Percentiles rank a stretch among this genome's conserved stretches.
Evolutionary conservation across 345 rosid genomes (phyloP).

Genomic region (Euphorbia lathyris): DNA sequence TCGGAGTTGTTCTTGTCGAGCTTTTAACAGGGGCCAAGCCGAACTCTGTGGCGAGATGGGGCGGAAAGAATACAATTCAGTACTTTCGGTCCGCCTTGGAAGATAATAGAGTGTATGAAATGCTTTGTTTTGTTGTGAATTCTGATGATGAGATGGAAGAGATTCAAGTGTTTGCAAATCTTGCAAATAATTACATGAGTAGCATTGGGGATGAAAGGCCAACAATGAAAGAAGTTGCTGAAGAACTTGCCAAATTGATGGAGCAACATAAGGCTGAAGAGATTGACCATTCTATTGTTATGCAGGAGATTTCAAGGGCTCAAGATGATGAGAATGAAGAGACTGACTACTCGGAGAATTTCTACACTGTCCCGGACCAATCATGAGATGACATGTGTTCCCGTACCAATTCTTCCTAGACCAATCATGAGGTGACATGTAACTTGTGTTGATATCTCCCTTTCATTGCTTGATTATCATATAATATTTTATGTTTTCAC

Average conservation of each 20-base stretch:
- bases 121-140: conserved; percentile 1
- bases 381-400: too few species aligned
- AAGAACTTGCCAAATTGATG: conserved; percentile 12
- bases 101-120: not conserved
- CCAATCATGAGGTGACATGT: too few species aligned
- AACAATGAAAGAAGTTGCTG: conserved; percentile 13
- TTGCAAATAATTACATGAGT: conserved; percentile 13
- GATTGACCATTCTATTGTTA: not conserved
- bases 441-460: too few species aligned
- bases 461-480: too few species aligned
- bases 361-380: too few species aligned
- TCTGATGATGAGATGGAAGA: conserved; percentile 18
- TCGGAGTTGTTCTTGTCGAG: conserved; percentile 34
- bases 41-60: not conserved
- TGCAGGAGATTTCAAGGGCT: too few species aligned
- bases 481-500: too few species aligned
- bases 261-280: not conserved
- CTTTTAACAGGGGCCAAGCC: conserved; percentile 30
- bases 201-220: conserved; percentile 10
- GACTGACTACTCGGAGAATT: too few species aligned
- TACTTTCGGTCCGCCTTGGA: conserved; percentile 19
- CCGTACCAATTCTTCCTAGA: too few species aligned
- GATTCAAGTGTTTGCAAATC: conserved; percentile 19
- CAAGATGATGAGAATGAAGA: too few species aligned
- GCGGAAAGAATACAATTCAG: conserved; percentile 13